A percentile compares a stretch with the other conserved stretches of the same genome.
These are phyloP conservation scores for Pistacia vera DNA, from an alignment of 345 rosid genomes.

Conservation along the genomic window DNA sequence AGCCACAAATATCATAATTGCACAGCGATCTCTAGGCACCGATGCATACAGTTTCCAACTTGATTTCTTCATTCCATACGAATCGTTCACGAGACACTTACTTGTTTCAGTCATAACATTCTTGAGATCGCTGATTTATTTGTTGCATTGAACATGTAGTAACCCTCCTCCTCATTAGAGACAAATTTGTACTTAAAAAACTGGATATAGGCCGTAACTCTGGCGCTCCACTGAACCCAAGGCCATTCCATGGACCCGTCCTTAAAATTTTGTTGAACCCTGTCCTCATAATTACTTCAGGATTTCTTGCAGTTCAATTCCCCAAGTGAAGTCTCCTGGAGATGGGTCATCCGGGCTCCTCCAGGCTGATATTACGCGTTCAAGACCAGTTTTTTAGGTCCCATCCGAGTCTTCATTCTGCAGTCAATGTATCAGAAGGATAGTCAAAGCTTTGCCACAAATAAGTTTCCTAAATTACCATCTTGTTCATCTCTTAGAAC, in stretches of 20 bases:
- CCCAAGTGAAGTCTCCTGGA: constrained; percentile 29
- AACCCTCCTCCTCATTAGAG: constrained; percentile 22
- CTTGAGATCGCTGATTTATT: constrained; percentile 25
- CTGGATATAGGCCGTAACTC: constrained; percentile 27
- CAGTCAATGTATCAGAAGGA: constrained; percentile 43
- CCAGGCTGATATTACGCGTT: constrained; percentile 42
- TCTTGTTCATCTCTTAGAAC: constrained; percentile 32
- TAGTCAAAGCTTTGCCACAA: constrained; percentile 54
- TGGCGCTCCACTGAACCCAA: constrained; percentile 33
- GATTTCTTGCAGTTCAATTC: constrained; percentile 29
- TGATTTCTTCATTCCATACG: constrained; percentile 34
- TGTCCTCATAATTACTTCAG: constrained; percentile 30
- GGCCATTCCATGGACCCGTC: constrained; percentile 44
- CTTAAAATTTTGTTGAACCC: constrained; percentile 19
- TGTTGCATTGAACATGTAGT: constrained; percentile 25
- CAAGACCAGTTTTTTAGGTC: constrained; percentile 22
- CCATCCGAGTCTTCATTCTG: constrained; percentile 44
- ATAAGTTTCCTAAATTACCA: not conserved
- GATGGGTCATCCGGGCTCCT: constrained; percentile 40
- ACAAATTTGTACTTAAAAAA: constrained; percentile 26
- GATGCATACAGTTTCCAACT: constrained; percentile 27
- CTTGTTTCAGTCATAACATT: constrained; percentile 23
- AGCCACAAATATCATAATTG: too few species aligned
- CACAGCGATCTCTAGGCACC: constrained; percentile 31
- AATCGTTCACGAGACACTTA: constrained; percentile 11